A percentile compares a stretch with the other conserved stretches of the same genome.
Evolutionary conservation across 2,329 filamentous ascomycete species (phyloP).

Genomic region (Sclerotinia spermophila): DNA sequence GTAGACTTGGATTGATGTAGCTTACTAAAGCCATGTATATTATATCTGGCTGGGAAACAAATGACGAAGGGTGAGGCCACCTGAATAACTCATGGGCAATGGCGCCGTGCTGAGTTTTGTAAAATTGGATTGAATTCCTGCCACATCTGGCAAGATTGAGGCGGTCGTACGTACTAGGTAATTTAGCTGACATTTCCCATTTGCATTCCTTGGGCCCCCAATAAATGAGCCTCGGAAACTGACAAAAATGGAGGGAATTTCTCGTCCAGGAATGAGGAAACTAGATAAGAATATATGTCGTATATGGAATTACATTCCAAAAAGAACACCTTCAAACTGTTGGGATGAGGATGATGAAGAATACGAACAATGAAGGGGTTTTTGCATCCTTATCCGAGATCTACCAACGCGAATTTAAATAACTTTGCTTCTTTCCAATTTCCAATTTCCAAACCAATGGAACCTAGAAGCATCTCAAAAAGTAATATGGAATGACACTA

Average conservation of each 20-base stretch:
- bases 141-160: slow-evolving; percentile 3
- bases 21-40: not conserved
- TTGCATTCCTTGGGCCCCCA: slow-evolving; percentile 14
- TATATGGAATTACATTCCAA: not conserved
- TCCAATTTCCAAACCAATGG: not conserved
- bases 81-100: not conserved
- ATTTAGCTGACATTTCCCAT: slow-evolving; percentile 4
- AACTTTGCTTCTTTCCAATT: not conserved
- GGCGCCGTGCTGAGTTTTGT: slow-evolving; percentile 3
- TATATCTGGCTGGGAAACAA: not conserved
- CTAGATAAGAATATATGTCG: not conserved
- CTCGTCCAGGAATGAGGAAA: not conserved
- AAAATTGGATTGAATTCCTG: slow-evolving; percentile 15
- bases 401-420: not conserved
- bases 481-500: not conserved
- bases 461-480: not conserved
- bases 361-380: slow-evolving; percentile 3
- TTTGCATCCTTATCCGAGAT: not conserved
- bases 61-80: not conserved
- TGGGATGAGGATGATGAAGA: not conserved
- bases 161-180: not conserved
- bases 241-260: not conserved
- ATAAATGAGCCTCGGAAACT: not conserved
- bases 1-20: not conserved
- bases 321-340: not conserved